Conservation (phyloP, 805 yeast genomes). For the Yarrowia porcina region DNA sequence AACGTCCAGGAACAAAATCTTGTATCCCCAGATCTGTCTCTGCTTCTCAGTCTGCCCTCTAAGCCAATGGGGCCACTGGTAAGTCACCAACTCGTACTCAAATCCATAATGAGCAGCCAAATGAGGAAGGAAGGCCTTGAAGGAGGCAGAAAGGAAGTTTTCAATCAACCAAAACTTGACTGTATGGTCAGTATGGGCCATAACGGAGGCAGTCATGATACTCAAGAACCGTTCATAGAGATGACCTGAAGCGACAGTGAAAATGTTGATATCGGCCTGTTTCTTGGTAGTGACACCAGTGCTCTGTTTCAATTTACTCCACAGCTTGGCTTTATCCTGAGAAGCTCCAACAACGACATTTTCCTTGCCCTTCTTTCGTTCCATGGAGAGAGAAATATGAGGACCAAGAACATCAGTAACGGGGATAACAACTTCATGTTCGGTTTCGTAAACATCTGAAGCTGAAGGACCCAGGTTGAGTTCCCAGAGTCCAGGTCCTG, state of each 20-base stretch:
- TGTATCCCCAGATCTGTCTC: slow-evolving; percentile 83
- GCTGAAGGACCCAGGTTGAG: slow-evolving; percentile 47
- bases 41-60: slow-evolving; percentile 73
- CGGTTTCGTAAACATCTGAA: slow-evolving; percentile 32
- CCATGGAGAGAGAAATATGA: slow-evolving; percentile 32
- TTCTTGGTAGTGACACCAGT: slow-evolving; percentile 27
- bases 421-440: not conserved
- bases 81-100: slow-evolving; percentile 72
- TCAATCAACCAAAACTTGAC: slow-evolving; percentile 87
- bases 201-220: slow-evolving; percentile 79
- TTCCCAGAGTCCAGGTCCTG: slow-evolving; percentile 67
- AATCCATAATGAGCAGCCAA: slow-evolving; percentile 59
- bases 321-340: slow-evolving; percentile 12
- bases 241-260: slow-evolving; percentile 80
- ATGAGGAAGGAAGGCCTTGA: slow-evolving; percentile 57
- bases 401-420: slow-evolving; percentile 1
- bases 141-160: slow-evolving; percentile 69
- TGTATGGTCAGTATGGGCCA: slow-evolving; percentile 57
- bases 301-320: slow-evolving; percentile 17
- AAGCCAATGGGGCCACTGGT: slow-evolving; percentile 92
- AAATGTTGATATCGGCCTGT: slow-evolving; percentile 70
- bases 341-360: slow-evolving; percentile 30
- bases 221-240: slow-evolving; percentile 68
- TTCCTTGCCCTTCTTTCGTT: slow-evolving; percentile 44
- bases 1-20: slow-evolving; percentile 80